phyloP scores from a whole-genome alignment of 2,329 filamentous ascomycete genomes.

The Cladosporium sp. region DNA sequence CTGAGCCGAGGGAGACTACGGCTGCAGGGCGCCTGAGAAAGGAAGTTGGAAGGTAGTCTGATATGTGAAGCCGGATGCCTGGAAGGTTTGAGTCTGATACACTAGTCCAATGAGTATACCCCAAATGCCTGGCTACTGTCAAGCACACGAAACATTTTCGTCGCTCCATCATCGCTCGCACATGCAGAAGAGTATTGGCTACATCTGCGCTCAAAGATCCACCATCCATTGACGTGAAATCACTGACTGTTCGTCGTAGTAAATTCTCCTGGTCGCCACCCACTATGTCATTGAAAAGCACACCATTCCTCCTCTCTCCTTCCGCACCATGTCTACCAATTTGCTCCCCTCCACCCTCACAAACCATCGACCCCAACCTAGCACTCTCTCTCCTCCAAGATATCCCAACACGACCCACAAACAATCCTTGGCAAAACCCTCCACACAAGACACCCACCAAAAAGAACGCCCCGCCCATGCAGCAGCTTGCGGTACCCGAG shows the following conservation, averaged over 20 bases:
- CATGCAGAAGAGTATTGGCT: not conserved
- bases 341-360: no score
- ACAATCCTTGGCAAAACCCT: no score
- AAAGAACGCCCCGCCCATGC: no score
- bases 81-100: not conserved
- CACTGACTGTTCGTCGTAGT: not conserved
- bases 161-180: no score
- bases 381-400: no score
- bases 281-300: not conserved
- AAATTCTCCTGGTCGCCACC: not conserved
- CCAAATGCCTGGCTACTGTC: not conserved
- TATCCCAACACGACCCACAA: no score
- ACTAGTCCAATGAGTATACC: not conserved
- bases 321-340: no score
- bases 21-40: constrained; percentile 63
- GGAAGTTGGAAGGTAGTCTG: constrained; percentile 53
- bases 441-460: no score
- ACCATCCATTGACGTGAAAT: not conserved
- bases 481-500: no score
- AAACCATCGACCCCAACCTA: no score
- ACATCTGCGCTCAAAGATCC: not conserved
- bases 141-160: not conserved
- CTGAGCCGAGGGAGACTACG: constrained; percentile 63
- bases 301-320: not conserved
- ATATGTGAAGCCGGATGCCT: not conserved